Conservation (phyloP, 345 rosid species). For the Eutrema japonicum region DNA sequence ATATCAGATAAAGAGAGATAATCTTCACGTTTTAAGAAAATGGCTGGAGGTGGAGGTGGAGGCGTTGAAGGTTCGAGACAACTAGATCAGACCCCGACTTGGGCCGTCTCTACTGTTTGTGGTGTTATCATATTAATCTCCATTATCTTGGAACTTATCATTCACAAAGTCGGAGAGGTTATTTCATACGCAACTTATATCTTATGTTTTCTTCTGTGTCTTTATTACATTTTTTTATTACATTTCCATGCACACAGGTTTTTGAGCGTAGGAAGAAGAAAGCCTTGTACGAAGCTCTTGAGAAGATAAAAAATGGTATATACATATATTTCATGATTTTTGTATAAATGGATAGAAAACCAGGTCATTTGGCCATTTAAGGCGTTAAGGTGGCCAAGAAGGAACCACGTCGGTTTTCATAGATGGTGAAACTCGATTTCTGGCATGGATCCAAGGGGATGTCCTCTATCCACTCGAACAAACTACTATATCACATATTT, state of each 20-base stretch:
- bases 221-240: neutral
- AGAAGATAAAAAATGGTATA: constrained; percentile 76
- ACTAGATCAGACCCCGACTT: constrained; percentile 88
- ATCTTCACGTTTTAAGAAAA: neutral
- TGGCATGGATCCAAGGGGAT: too few relatives aligned
- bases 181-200: neutral
- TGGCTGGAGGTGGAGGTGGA: constrained; percentile 62
- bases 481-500: too few relatives aligned
- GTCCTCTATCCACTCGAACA: too few relatives aligned
- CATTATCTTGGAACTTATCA: constrained; percentile 61
- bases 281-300: constrained; percentile 77
- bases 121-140: constrained; percentile 66
- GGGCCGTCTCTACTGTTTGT: constrained; percentile 85
- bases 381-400: too few relatives aligned
- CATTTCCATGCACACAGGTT: constrained; percentile 40
- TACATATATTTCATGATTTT: too few relatives aligned
- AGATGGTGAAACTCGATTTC: too few relatives aligned
- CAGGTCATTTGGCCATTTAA: too few relatives aligned
- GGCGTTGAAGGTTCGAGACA: constrained; percentile 49
- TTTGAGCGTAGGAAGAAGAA: constrained; percentile 55
- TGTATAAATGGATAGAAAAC: too few relatives aligned
- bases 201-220: neutral
- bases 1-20: neutral
- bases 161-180: constrained; percentile 64
- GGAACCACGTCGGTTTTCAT: too few relatives aligned